Evolutionary conservation across 371 early-diverging fungal genomes (phyloP).

Genomic region (Lichtheimia ramosa): DNA sequence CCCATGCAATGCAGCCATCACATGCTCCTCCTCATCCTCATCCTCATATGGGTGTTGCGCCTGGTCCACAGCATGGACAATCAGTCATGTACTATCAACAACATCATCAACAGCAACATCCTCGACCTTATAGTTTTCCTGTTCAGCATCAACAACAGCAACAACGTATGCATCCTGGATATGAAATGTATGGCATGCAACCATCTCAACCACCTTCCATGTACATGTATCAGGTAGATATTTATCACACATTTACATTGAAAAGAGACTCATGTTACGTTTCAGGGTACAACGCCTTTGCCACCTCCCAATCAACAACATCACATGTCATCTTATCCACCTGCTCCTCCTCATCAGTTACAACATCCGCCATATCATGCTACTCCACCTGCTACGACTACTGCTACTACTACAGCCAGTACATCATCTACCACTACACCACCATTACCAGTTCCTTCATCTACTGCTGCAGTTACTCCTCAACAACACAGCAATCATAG

Average conservation of each 20-base stretch:
- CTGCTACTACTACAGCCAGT: background rate
- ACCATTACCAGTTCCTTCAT: conserved; percentile 16
- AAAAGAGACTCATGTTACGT: background rate
- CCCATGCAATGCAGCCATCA: conserved; percentile 10
- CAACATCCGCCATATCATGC: conserved; percentile 2
- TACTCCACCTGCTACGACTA: background rate
- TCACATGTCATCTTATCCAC: conserved; percentile 9
- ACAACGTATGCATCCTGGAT: conserved; percentile 18
- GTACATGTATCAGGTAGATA: conserved; percentile 38
- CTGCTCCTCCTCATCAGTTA: conserved; percentile 11
- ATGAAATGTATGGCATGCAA: conserved; percentile 41
- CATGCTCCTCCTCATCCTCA: conserved; percentile 21
- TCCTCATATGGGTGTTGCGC: background rate
- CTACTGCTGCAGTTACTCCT: background rate
- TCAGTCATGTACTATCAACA: conserved; percentile 20
- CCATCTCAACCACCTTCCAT: conserved; percentile 27
- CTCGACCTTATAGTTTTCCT: background rate
- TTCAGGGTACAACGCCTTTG: conserved; percentile 6
- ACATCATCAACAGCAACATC: conserved; percentile 15
- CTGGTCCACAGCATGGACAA: conserved; percentile 4
- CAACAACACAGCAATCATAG: conserved; percentile 3
- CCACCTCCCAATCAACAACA: conserved; percentile 21
- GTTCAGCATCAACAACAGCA: background rate
- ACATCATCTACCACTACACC: conserved; percentile 8
- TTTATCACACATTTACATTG: background rate